Conservation (phyloP, 2,329 filamentous ascomycete genomes). For the Camillea tinctor region DNA sequence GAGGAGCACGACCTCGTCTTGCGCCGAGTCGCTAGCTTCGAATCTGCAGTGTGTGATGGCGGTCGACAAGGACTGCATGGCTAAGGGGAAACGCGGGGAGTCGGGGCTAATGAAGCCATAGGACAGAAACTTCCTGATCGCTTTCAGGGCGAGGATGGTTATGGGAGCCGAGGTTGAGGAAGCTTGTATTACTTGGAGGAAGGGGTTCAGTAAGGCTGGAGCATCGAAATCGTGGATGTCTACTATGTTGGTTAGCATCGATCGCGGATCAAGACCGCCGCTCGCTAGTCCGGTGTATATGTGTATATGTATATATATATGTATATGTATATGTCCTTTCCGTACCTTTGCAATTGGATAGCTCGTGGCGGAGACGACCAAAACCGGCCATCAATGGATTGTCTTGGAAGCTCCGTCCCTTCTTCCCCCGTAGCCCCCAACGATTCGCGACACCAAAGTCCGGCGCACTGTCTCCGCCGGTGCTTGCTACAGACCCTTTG, state of each 20-base stretch:
- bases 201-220: slow-evolving; percentile 84
- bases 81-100: slow-evolving; percentile 84
- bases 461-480: slow-evolving; percentile 42
- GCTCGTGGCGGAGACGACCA: slow-evolving; percentile 80
- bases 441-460: slow-evolving; percentile 70
- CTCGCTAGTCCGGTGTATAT: background rate
- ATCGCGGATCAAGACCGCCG: background rate
- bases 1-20: slow-evolving; percentile 91
- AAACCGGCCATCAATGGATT: slow-evolving; percentile 96
- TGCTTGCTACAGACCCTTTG: slow-evolving; percentile 38
- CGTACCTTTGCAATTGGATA: slow-evolving; percentile 79
- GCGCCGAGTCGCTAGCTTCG: slow-evolving; percentile 90
- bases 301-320: no score
- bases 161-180: slow-evolving; percentile 96
- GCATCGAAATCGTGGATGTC: slow-evolving; percentile 90
- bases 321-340: no score
- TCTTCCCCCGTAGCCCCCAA: slow-evolving; percentile 93
- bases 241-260: slow-evolving; percentile 36
- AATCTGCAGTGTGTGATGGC: slow-evolving; percentile 98
- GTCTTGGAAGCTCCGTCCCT: slow-evolving; percentile 95
- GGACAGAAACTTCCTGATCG: slow-evolving; percentile 93
- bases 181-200: slow-evolving; percentile 93
- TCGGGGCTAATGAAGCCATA: slow-evolving; percentile 85
- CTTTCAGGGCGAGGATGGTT: slow-evolving; percentile 88
- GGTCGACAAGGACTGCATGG: slow-evolving; percentile 91